Evolutionary conservation across 495 filamentous ascomycete species (phyloP).

Genomic region (Talaromyces thailandensis): DNA sequence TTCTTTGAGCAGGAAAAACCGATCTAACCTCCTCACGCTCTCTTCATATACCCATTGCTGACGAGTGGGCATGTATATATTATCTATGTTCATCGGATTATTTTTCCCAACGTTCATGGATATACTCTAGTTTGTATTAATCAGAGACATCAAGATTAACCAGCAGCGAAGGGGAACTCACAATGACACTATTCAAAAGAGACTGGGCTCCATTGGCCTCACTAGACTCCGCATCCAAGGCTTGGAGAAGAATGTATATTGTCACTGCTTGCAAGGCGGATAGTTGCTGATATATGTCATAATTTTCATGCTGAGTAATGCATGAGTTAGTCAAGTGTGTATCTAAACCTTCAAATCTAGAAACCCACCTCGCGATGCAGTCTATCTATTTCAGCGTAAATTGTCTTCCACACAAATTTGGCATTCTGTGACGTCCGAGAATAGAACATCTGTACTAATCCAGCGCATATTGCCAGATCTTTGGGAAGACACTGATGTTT

Average conservation of each 20-base stretch:
- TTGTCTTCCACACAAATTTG: constrained; percentile 5
- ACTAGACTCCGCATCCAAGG: background rate
- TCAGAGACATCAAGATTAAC: background rate
- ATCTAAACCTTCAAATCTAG: background rate
- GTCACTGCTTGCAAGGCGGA: background rate
- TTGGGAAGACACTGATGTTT: constrained; percentile 2
- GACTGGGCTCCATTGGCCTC: background rate
- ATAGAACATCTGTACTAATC: constrained; percentile 5
- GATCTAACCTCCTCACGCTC: constrained; percentile 1
- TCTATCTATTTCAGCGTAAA: constrained; percentile 3
- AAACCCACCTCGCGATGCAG: background rate
- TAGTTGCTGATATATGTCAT: constrained; percentile 1
- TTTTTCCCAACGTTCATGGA: background rate
- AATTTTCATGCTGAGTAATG: background rate
- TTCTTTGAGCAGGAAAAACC: background rate
- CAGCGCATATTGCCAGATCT: constrained; percentile 6
- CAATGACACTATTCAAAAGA: background rate
- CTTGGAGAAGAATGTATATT: constrained; percentile 3
- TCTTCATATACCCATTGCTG: constrained; percentile 4
- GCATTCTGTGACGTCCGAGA: constrained; percentile 5
- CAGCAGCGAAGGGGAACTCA: background rate
- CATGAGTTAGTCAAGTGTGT: background rate
- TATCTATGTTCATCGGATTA: background rate
- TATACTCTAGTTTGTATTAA: background rate
- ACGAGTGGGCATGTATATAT: background rate